Base-by-base conservation (phyloP, 371 early-diverging fungal species). In the Batkoa obscura region DNA sequence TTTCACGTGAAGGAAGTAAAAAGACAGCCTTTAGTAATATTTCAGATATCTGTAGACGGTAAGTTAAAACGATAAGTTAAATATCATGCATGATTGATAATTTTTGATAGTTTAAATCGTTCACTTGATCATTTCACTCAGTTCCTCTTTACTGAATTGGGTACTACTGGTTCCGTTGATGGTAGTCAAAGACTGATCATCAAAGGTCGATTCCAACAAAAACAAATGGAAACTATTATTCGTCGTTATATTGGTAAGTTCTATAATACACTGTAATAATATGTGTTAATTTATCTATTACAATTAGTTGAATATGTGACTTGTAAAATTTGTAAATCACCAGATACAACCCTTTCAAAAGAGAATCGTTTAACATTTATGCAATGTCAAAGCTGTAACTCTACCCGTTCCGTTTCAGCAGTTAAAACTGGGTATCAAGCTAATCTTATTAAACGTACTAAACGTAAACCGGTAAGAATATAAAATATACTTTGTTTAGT, bases 401-500 rank as follows among this genome's bases (percentile, higher is more conserved):
- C 93, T 37, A 83, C 86, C 41, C 81, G 98, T 63, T 89, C 96
- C 52, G 99, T 99, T 38, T 84, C 91, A 56, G 88, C 94, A 51
- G 95, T 98, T 68, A 94, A 94, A 76, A 85, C 92, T 67, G 99
- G 99, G 79, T 94, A 91, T 82, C 83, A 88, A 78, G 94, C 95
- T 49, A 85, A 86, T 57, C 78, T 84, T 23, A 72, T 72, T 62
- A 79, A 75, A 71, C 76, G 79, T 68, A 72, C 76, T 51, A 53
- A 53, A 15, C 53, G 53, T 31, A 53, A 53, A 15, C 53, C 53
- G 35, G 53, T 23, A 5, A 23, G 12, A 45, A 45, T 1, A 56
- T 80, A 23, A 23, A 23, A 23, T 23, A 23, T 23, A 23, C 23
- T 23, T 23, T 23, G 23, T 23, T 23, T 23, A 23, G 23, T 23